Evolutionary conservation across 139 green algal species (phyloP), one percentile per base, ranked within the genome.

Genomic region (Tetradesmus obliquus): DNA sequence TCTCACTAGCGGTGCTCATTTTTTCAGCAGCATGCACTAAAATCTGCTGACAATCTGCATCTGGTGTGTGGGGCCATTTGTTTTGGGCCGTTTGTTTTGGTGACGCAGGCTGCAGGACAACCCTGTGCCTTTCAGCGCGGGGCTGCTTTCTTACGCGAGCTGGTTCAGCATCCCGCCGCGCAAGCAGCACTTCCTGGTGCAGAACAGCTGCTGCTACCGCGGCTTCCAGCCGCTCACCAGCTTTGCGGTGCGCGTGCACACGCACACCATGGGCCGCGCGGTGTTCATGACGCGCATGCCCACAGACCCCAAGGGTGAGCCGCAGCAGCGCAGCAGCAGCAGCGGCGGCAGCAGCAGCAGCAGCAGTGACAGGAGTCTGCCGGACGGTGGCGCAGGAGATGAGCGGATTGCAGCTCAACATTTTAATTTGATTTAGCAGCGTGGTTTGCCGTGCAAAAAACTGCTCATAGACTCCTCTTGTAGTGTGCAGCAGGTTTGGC

Each of bases 181-280:
- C 45, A 76, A 92, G 86, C 24, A 86, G 22, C 83, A 81, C 51
- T 84, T 95, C 87, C 92, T 95, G 3, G 93, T 98, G 17, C n/a
- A 90, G 45, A 98, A 98, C 92, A 58, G 60, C 55, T 99, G 96
- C 96, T 99, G 96, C 95, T 98, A 97, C 91, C 74, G 79, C 0
- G 94, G 92, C 20, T 95, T 97, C 81, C 94, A 98, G 91, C 93
- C 95, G 8, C 82, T 98, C 19, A 94, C 92, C 54, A 96, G 94
- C 57, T 98, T 99, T 92, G 97, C 96, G 0, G 95, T 97, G 76
- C 91, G 97, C 7, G 97, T 99, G 89, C 97, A 99, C 93, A 98
- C 97, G 0, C 97, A 99, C 91, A 90, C 89, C 12, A 90, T 99
- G 66, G 97, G 97, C 55, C 90, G 93, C 69, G 91, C 55, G 0